Evolutionary conservation across 805 yeast genomes (phyloP).

Genomic region (Zygosaccharomyces bisporus): DNA sequence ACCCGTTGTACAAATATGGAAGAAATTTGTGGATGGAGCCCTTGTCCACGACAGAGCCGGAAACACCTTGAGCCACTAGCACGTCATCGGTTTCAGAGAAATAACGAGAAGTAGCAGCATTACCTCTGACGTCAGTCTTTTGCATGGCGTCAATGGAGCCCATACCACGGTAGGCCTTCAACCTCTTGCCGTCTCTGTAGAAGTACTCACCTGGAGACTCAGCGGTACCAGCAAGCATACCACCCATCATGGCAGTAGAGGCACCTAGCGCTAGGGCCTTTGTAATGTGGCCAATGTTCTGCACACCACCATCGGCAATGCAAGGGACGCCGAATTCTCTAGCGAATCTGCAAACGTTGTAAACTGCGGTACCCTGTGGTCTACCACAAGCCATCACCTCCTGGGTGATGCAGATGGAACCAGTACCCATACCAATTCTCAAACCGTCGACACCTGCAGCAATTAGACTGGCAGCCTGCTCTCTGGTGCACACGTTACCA

Average conservation of each 20-base stretch:
- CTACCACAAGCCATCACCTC: conserved; percentile 99
- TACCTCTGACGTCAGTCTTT: conserved; percentile 78
- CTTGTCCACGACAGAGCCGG: conserved; percentile 94
- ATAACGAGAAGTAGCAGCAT: conserved; percentile 97
- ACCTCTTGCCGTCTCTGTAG: conserved; percentile 96
- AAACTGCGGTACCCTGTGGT: conserved; percentile 99
- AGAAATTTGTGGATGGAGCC: conserved; percentile 91
- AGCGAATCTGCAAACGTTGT: conserved; percentile 89
- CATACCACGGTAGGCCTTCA: conserved; percentile 98
- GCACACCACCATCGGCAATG: conserved; percentile 99
- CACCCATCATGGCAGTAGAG: conserved; percentile 98
- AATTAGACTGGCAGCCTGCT: conserved; percentile 94
- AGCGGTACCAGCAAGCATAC: conserved; percentile 96
- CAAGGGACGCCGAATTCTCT: conserved; percentile 96
- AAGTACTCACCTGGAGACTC: conserved; percentile 99
- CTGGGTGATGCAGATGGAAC: conserved; percentile 98
- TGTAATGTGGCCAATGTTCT: conserved; percentile 96
- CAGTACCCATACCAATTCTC: conserved; percentile 99
- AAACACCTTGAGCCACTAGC: conserved; percentile 97
- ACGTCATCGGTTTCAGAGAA: conserved; percentile 95
- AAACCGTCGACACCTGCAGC: conserved; percentile 97
- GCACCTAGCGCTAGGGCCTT: conserved; percentile 97
- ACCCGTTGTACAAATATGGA: conserved; percentile 91
- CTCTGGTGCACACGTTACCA: conserved; percentile 98
- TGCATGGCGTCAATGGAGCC: conserved; percentile 99